phyloP scores from a whole-genome alignment of 306 rosid genomes.

The Ochetophila trinervis region DNA sequence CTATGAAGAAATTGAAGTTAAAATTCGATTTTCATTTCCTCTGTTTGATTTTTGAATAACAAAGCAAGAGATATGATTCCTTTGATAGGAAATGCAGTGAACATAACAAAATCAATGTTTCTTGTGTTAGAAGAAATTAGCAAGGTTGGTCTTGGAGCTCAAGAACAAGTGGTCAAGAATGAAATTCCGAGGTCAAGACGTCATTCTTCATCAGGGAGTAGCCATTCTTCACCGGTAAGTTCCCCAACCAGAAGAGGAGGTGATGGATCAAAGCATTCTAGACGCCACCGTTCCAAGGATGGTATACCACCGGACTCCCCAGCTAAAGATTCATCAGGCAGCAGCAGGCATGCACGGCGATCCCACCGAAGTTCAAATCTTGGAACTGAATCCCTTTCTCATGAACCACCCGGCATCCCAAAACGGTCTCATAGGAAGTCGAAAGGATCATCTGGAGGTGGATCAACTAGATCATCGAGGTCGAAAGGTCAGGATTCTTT shows the following conservation, averaged over 20 bases:
- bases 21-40: neutral
- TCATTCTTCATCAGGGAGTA: conserved; percentile 16
- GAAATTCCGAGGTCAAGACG: conserved; percentile 36
- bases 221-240: conserved; percentile 13
- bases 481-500: conserved; percentile 50
- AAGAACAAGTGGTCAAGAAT: conserved; percentile 17
- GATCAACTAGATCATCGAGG: conserved; percentile 38
- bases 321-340: conserved; percentile 31
- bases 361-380: conserved; percentile 26
- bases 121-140: neutral
- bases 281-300: conserved; percentile 50
- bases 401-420: conserved; percentile 37
- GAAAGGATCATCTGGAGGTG: conserved; percentile 50
- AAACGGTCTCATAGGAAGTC: conserved; percentile 50
- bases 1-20: neutral
- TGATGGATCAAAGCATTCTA: conserved; percentile 37
- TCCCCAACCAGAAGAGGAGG: conserved; percentile 31
- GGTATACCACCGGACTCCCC: conserved; percentile 34
- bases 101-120: too few species aligned
- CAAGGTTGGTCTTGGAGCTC: conserved; percentile 6
- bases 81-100: neutral
- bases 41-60: neutral
- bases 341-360: conserved; percentile 41
- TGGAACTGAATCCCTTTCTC: conserved; percentile 28
- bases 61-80: too few species aligned